These are phyloP conservation scores for Mycena olivaceomarginata DNA, from an alignment of 768 basidiomycete genomes.

Conservation along the genomic window DNA sequence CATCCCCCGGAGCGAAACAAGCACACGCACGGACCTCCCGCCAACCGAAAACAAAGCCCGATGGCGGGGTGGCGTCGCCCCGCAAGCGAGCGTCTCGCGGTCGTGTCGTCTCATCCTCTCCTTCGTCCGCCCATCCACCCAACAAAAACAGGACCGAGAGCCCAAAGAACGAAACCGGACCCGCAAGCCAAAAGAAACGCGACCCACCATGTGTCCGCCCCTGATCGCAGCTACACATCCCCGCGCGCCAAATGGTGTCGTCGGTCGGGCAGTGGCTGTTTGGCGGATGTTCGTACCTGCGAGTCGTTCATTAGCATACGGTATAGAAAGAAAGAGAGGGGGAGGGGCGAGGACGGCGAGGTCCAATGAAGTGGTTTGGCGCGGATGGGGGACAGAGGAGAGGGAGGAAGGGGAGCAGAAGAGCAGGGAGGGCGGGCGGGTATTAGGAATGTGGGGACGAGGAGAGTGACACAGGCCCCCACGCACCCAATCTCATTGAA, in stretches of 20 bases:
- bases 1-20: too few species aligned
- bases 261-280: conserved; percentile 70
- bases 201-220: conserved; percentile 74
- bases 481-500: conserved; percentile 44
- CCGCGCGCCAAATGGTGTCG: conserved; percentile 58
- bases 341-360: too few species aligned
- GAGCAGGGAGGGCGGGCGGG: too few species aligned
- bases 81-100: too few species aligned
- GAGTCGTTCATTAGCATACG: not conserved
- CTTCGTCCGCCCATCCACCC: too few species aligned
- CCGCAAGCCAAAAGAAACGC: not conserved
- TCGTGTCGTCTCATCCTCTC: too few species aligned
- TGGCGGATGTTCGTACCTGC: conserved; percentile 66
- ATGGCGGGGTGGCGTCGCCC: too few species aligned
- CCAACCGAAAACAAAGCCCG: too few species aligned
- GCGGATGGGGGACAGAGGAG: not conserved
- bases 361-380: too few species aligned
- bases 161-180: not conserved
- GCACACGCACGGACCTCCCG: too few species aligned
- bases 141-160: not conserved
- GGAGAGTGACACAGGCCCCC: not conserved
- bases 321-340: too few species aligned
- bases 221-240: conserved; percentile 71
- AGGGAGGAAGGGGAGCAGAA: not conserved
- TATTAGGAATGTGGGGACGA: not conserved